Evolutionary conservation across 2,329 filamentous ascomycete species (phyloP).

Genomic region (Thyridium curvatum): DNA sequence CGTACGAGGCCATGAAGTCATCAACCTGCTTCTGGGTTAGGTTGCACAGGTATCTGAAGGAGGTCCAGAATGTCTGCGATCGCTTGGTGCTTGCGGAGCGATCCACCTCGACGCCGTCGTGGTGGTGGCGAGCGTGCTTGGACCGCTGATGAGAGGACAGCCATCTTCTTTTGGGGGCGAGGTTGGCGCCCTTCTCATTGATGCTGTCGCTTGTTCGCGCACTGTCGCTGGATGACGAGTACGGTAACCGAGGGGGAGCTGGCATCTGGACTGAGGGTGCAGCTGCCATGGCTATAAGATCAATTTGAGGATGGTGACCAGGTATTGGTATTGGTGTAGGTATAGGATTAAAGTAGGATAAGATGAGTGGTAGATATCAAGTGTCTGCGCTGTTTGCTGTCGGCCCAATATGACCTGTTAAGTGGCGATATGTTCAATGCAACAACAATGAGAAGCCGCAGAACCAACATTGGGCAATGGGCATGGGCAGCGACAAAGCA

Average conservation of each 20-base stretch:
- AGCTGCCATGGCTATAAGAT: background rate
- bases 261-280: background rate
- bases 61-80: slow-evolving; percentile 40
- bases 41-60: slow-evolving; percentile 42
- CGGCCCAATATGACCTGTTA: too few species aligned
- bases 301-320: too few species aligned
- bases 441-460: too few species aligned
- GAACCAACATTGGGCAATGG: too few species aligned
- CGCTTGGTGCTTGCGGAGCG: slow-evolving; percentile 39
- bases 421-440: too few species aligned
- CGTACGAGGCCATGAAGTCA: slow-evolving; percentile 49
- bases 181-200: slow-evolving; percentile 18
- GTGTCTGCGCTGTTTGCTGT: too few species aligned
- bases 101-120: slow-evolving; percentile 21
- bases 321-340: too few species aligned
- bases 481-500: too few species aligned
- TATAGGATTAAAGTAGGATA: too few species aligned
- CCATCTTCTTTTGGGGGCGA: slow-evolving; percentile 6
- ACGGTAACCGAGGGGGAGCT: background rate
- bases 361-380: too few species aligned
- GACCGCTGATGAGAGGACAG: slow-evolving; percentile 4
- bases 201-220: slow-evolving; percentile 25
- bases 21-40: slow-evolving; percentile 44
- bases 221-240: slow-evolving; percentile 16
- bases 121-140: background rate